Conservation (phyloP, 129 eudicot genomes). For the Lonicera japonica region DNA sequence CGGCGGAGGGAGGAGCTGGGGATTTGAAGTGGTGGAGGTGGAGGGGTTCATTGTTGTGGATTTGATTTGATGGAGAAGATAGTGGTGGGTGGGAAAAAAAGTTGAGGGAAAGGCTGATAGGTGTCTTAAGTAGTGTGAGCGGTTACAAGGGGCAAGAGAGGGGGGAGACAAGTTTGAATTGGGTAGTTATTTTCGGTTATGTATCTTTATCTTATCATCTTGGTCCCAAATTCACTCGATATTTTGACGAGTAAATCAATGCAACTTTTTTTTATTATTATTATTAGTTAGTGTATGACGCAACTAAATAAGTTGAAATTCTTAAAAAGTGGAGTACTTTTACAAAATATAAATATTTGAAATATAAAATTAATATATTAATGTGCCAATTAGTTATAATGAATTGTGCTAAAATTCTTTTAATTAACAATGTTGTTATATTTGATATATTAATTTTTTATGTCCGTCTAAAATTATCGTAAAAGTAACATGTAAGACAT, state of each 20-base stretch:
- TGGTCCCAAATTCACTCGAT: conserved; percentile 4
- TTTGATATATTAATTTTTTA: too few species aligned
- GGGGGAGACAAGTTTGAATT: conserved; percentile 7
- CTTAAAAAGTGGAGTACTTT: too few species aligned
- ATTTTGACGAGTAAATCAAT: neutral
- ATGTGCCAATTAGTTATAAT: too few species aligned
- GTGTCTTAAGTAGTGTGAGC: conserved; percentile 17
- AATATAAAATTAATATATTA: too few species aligned
- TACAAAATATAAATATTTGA: too few species aligned
- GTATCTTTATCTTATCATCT: conserved; percentile 18
- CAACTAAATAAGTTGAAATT: too few species aligned
- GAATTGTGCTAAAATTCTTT: too few species aligned
- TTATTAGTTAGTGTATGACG: too few species aligned
- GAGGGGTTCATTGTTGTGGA: conserved; percentile 14
- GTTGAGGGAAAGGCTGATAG: conserved; percentile 16
- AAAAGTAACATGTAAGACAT: too few species aligned
- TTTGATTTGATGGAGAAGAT: neutral
- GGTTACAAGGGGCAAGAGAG: conserved; percentile 4
- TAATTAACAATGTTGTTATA: too few species aligned
- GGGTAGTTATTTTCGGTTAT: conserved; percentile 50
- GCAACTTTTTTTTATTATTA: too few species aligned
- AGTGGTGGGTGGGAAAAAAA: conserved; percentile 12
- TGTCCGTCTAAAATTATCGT: too few species aligned
- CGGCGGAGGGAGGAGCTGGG: conserved; percentile 18
- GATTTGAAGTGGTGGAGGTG: conserved; percentile 18